phyloP scores from a whole-genome alignment of 495 filamentous ascomycete genomes.

The Penicillium malachiteum region DNA sequence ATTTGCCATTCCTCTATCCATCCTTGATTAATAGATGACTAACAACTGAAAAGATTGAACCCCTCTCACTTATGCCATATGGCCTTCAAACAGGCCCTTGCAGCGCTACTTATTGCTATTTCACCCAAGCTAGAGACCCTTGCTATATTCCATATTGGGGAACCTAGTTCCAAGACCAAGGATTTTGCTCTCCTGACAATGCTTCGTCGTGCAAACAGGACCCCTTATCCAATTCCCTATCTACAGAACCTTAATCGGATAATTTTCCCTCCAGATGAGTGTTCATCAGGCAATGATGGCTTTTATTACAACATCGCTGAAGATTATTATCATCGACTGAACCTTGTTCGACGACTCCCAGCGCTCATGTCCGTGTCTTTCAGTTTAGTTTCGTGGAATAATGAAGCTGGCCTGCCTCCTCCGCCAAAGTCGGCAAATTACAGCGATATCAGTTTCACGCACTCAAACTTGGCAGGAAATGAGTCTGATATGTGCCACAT shows the following conservation, averaged over 20 bases:
- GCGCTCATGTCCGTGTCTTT: slow-evolving; percentile 4
- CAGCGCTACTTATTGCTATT: background rate
- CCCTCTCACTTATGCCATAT: background rate
- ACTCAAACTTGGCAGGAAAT: background rate
- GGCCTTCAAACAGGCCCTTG: background rate
- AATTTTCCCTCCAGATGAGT: slow-evolving; percentile 4
- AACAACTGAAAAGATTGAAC: background rate
- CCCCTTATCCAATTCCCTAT: background rate
- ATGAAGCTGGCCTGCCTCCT: slow-evolving; percentile 1
- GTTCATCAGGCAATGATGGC: background rate
- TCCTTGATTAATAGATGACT: background rate
- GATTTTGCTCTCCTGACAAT: background rate
- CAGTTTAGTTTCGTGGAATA: background rate
- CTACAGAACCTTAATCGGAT: slow-evolving; percentile 4
- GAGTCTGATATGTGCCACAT: slow-evolving; percentile 3
- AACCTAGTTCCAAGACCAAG: background rate
- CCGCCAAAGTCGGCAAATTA: slow-evolving; percentile 5
- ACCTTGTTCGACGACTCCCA: background rate
- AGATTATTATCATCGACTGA: background rate
- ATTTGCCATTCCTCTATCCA: too few species aligned
- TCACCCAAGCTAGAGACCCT: background rate
- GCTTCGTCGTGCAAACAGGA: slow-evolving; percentile 2
- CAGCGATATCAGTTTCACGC: slow-evolving; percentile 5
- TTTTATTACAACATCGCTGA: background rate
- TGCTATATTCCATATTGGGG: background rate